Base-by-base conservation (phyloP, 2,329 filamentous ascomycete genomes). In the Colletotrichum viniferum region DNA sequence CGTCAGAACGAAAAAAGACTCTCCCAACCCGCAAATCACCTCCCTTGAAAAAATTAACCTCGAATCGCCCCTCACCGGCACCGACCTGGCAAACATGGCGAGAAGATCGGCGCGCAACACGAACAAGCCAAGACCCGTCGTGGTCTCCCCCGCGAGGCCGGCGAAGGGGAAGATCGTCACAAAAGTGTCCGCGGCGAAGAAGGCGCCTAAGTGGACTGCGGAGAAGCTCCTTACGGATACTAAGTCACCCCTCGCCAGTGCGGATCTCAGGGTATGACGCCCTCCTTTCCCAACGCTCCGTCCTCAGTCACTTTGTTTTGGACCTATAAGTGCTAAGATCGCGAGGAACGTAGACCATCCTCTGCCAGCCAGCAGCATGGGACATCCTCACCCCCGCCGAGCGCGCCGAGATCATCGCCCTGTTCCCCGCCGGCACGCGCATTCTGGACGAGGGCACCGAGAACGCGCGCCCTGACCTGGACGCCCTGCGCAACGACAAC, bases 401-500 rank as follows among this genome's bases (percentile, higher is more conserved):
- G 32, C 81, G 80, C 61, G 78, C 77, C 4, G 83, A 85, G 68
- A 83, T 87, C 14, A 75, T 86, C 9, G 80, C 82, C 3, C 80
- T 86, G 4, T 85, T 87, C 48, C 86, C 86, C 1, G 82, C 82
- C 61, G 79, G 78, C 14, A 78, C 81, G 60, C 83, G 86, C 77
- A 82, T 88, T 10, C 69, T 85, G 2, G 79, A 83, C 10, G 78
- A 81, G 2, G 83, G 79, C 10, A 84, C 83, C 1, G 81, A 83
- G 13, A 72, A 83, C 6, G 84, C 85, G 10, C 82, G 85, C 3
- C 88, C 86, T 0, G 80, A 89, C 74, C 80, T 88, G 52, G 79
- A 78, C 10, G 82, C 84, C 5, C 83, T 89, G 7, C 83, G 83
- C 71, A 89, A 87, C 74, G 88, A 88, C 79, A 84, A 89, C 78